Conservation (phyloP, 768 basidiomycete genomes). For the Mycena pura region DNA sequence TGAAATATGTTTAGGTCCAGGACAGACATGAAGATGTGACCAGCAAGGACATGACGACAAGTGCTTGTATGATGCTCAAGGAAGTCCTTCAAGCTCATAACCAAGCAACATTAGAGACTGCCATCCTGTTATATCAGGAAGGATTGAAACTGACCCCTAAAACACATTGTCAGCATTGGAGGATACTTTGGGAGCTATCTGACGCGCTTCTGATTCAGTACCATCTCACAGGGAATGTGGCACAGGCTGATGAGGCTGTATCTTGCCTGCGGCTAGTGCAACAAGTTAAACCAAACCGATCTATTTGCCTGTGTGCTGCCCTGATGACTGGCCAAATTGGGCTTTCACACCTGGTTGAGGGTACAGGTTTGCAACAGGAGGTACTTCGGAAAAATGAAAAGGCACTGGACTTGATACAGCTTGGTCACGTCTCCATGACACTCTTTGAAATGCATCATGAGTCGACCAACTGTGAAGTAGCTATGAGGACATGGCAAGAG, state of each 20-base stretch:
- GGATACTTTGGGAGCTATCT: neutral
- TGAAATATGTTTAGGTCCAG: neutral
- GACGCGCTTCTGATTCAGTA: slow-evolving; percentile 1
- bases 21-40: neutral
- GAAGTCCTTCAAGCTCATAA: neutral
- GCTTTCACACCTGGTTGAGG: neutral
- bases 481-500: neutral
- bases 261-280: neutral
- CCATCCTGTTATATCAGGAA: neutral
- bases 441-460: too few species aligned
- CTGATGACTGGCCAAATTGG: neutral
- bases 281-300: neutral
- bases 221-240: neutral
- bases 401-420: too few species aligned
- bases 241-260: neutral
- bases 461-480: neutral
- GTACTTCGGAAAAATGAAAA: too few species aligned
- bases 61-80: neutral
- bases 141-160: neutral
- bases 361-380: neutral
- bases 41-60: neutral
- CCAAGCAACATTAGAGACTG: neutral
- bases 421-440: too few species aligned
- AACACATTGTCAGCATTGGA: neutral
- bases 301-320: neutral